Percentiles rank a stretch among this genome's conserved stretches.
These are phyloP conservation scores for Pleurotus djamor DNA, from an alignment of 768 basidiomycete species.

Conservation along the genomic window DNA sequence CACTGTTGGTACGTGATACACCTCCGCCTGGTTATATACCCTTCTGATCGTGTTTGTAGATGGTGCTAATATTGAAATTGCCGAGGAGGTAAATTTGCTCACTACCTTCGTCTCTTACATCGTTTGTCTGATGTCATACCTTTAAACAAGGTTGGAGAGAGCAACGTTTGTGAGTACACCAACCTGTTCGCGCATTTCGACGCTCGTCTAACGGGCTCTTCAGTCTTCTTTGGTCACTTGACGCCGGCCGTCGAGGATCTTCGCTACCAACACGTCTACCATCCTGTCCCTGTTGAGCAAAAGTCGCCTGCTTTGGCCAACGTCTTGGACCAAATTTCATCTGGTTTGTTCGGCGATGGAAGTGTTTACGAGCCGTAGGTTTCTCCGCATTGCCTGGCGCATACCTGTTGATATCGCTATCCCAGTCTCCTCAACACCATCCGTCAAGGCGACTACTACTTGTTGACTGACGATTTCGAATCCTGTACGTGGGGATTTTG, in stretches of 20 bases:
- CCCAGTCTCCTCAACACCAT: slow-evolving; percentile 71
- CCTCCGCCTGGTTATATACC: too few species aligned
- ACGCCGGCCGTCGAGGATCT: slow-evolving; percentile 87
- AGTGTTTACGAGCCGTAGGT: slow-evolving; percentile 83
- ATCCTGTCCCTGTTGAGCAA: slow-evolving; percentile 75
- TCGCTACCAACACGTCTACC: slow-evolving; percentile 83
- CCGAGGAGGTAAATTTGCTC: slow-evolving; percentile 58
- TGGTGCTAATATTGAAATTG: slow-evolving; percentile 96
- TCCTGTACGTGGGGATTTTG: slow-evolving; percentile 55
- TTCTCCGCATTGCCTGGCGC: slow-evolving; percentile 1
- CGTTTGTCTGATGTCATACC: background rate
- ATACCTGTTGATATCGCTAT: background rate
- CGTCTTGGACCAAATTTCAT: slow-evolving; percentile 74
- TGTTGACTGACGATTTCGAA: slow-evolving; percentile 92
- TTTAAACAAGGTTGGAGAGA: slow-evolving; percentile 64
- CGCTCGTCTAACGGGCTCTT: background rate
- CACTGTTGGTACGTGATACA: slow-evolving; percentile 55
- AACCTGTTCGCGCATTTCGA: slow-evolving; percentile 8
- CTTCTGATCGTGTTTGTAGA: slow-evolving; percentile 35
- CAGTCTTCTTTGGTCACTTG: slow-evolving; percentile 89
- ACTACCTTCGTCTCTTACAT: background rate
- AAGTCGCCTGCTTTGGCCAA: slow-evolving; percentile 81
- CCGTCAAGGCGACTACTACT: slow-evolving; percentile 73
- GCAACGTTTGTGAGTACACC: slow-evolving; percentile 77
- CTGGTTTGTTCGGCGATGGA: slow-evolving; percentile 79